Evolutionary conservation across 257 asterid species (phyloP), one percentile per base, ranked within the genome.

Genomic region (Solanum appendiculatum): DNA sequence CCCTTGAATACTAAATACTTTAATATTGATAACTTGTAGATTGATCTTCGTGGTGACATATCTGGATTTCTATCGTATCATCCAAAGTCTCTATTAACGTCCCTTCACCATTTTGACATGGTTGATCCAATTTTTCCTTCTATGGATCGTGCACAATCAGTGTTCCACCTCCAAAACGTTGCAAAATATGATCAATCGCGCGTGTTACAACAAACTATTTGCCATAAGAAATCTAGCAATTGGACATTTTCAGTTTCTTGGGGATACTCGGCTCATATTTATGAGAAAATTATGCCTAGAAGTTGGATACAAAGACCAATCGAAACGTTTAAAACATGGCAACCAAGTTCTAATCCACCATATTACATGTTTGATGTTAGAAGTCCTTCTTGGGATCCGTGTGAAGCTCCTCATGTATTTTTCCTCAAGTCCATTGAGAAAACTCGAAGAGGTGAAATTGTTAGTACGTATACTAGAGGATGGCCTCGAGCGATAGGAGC

Each of bases 201-300:
- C 13, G 64, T 93, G 91, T 64, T 93, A 72, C 95, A 93, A 85
- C 95, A 93, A 56, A 90, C 94, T 25, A 86, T 95, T 7, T 94
- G 97, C 89, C 64, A 94, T 37, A 88, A 92, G 39, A 85, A 89
- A 20, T 77, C 74, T 14, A 90, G 7, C 13, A 90, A 86, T 20
- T 94, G 98, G 98, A 82, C 98, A 1, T 89, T 95, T 36, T 95
- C 98, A 25, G 86, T 91, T 10, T 82, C 98, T 0, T 95, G 96
- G 96, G 98, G 98, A 5, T 93, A 93, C 29, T 93, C 98, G 0
- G 93, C 90, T 0, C 90, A 91, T 4, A 88, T 93, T 15, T 95
- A 92, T 44, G 95, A 95, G 81, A 91, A 46, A 6, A 85, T 91
- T 7, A 42, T 92, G 84, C 93, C 97, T 1, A 87, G 95, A 2